Percentiles rank a stretch among this genome's conserved stretches.
phyloP scores from a whole-genome alignment of 2,329 filamentous ascomycete species.

The Colletotrichum tabaci region DNA sequence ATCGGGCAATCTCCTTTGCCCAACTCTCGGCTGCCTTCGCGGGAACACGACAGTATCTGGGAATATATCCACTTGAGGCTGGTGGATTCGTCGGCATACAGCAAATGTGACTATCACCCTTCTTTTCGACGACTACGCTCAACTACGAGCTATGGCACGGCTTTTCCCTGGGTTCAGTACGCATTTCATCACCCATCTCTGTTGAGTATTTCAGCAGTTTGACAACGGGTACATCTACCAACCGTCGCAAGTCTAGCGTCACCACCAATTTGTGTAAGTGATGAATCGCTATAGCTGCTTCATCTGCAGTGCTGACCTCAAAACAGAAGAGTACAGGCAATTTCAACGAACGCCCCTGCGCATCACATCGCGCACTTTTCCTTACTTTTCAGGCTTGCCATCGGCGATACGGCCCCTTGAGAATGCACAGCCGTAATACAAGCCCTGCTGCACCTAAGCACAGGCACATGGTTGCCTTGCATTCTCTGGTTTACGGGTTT shows the following conservation, averaged over 20 bases:
- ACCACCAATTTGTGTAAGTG: constrained; percentile 34
- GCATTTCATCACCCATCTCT: constrained; percentile 10
- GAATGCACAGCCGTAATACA: constrained; percentile 26
- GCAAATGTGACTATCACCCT: neutral
- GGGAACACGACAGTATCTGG: neutral
- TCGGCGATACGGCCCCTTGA: neutral
- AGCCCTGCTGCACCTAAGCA: constrained; percentile 12
- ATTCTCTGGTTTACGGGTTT: neutral
- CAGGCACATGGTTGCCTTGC: constrained; percentile 25
- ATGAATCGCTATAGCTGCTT: neutral
- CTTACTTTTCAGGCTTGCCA: neutral
- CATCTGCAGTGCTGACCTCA: neutral
- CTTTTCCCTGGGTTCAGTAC: neutral
- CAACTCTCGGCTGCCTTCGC: neutral
- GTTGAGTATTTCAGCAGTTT: constrained; percentile 21
- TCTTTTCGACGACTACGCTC: neutral
- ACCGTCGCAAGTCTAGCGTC: neutral
- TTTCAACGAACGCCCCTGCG: constrained; percentile 10
- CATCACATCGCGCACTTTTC: constrained; percentile 19
- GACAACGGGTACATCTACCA: constrained; percentile 11
- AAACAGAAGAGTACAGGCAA: constrained; percentile 21
- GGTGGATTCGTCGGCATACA: neutral
- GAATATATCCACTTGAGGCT: neutral
- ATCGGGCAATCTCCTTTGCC: neutral
- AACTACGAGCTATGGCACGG: neutral